Percentiles rank a stretch among this genome's conserved stretches.
phyloP scores from a whole-genome alignment of 441 rosid genomes.

The Hura crepitans region DNA sequence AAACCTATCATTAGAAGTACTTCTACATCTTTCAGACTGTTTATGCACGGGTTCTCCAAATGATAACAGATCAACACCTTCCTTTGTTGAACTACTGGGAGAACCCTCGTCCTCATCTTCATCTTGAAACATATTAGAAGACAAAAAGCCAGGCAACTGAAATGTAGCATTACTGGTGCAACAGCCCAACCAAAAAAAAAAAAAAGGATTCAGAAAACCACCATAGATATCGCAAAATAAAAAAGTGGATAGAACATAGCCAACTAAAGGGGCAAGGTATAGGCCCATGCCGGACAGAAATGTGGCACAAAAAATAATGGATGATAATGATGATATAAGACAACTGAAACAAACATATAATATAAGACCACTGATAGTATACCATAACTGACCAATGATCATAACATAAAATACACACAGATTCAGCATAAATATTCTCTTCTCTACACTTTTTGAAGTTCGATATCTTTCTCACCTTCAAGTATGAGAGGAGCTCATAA shows the following conservation, averaged over 20 bases:
- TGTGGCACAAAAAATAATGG: neutral
- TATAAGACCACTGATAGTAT: neutral
- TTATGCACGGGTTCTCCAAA: conserved; percentile 32
- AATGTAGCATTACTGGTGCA: conserved; percentile 78
- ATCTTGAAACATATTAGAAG: conserved; percentile 66
- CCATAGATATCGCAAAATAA: neutral
- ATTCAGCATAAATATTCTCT: neutral
- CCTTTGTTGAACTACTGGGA: conserved; percentile 41
- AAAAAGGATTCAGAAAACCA: conserved; percentile 23
- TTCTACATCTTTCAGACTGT: conserved; percentile 38
- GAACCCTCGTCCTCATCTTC: conserved; percentile 67
- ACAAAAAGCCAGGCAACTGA: conserved; percentile 80
- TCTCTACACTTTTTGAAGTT: neutral
- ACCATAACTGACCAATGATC: no score
- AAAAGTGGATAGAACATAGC: neutral
- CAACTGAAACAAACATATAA: neutral
- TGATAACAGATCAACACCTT: conserved; percentile 35
- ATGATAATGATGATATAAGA: neutral
- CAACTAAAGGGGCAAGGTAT: neutral
- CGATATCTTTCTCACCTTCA: neutral
- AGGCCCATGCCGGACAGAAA: neutral
- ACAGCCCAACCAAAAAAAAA: conserved; percentile 14
- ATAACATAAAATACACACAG: no score
- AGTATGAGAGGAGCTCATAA: neutral
- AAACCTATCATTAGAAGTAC: conserved; percentile 55